Conservation (phyloP, 495 filamentous ascomycete species). For the Aspergillus heteromorphus region DNA sequence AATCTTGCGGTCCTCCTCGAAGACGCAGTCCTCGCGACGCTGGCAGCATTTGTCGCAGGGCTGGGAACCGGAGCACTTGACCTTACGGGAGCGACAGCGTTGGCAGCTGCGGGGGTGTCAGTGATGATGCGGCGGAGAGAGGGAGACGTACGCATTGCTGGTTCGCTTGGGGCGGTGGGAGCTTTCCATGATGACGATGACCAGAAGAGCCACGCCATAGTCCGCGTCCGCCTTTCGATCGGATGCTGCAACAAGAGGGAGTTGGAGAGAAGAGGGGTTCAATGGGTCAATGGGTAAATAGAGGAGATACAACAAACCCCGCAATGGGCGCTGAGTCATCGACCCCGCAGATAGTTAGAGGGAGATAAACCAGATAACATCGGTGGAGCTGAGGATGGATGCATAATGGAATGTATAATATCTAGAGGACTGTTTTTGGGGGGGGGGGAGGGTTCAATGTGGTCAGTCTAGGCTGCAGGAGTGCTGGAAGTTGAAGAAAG, state of each 20-base stretch:
- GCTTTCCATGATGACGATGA: constrained; percentile 3
- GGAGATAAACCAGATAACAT: no score
- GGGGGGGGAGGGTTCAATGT: no score
- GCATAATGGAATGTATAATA: no score
- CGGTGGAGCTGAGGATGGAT: no score
- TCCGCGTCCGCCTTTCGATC: no score
- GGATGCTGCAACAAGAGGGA: not conserved
- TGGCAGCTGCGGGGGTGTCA: constrained; percentile 21
- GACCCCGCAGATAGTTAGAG: no score
- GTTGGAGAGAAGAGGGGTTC: not conserved
- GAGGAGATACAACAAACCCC: not conserved
- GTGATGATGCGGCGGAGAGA: not conserved
- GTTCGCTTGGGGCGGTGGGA: constrained; percentile 12
- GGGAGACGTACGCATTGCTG: constrained; percentile 15
- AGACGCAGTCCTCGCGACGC: constrained; percentile 24
- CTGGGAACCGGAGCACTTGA: constrained; percentile 26
- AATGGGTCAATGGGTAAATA: no score
- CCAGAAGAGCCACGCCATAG: no score
- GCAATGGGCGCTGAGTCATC: no score
- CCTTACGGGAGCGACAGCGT: constrained; percentile 30
- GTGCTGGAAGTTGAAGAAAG: no score
- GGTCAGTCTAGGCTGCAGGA: no score
- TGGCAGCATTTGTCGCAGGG: constrained; percentile 28
- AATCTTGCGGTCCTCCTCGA: constrained; percentile 28
- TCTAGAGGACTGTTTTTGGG: no score